These are phyloP conservation scores for Termitomyces sp. DNA, from an alignment of 768 basidiomycete species.

Conservation along the genomic window DNA sequence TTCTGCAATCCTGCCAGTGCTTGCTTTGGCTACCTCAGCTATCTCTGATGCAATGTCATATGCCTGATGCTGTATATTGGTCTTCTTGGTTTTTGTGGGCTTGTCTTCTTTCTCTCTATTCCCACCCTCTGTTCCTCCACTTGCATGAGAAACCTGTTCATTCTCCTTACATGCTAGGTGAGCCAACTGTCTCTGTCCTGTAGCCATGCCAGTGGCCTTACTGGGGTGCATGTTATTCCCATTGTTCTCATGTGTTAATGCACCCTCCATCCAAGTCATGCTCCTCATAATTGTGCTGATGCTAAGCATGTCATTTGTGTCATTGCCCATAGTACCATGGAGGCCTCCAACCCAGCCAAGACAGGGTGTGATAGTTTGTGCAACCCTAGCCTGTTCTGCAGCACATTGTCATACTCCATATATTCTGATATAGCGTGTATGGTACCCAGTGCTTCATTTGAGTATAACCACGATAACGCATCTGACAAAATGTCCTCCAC, in stretches of 20 bases:
- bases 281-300: too few relatives aligned
- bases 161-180: background rate
- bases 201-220: too few relatives aligned
- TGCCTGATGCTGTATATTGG: background rate
- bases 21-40: background rate
- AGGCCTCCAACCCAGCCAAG: too few relatives aligned
- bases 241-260: too few relatives aligned
- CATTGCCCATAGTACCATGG: too few relatives aligned
- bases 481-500: background rate
- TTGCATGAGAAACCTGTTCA: background rate
- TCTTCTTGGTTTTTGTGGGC: background rate
- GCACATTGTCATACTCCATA: background rate
- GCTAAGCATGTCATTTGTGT: too few relatives aligned
- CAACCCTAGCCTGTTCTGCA: too few relatives aligned
- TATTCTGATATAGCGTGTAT: background rate
- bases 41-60: background rate
- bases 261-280: too few relatives aligned
- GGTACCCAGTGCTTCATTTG: background rate
- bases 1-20: background rate
- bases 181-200: background rate
- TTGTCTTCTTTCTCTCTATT: background rate
- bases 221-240: too few relatives aligned
- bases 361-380: background rate
- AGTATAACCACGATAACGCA: background rate
- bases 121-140: background rate